Evolutionary conservation across 169 alveolate species (phyloP).

Genomic region (Eimeria necatrix): DNA sequence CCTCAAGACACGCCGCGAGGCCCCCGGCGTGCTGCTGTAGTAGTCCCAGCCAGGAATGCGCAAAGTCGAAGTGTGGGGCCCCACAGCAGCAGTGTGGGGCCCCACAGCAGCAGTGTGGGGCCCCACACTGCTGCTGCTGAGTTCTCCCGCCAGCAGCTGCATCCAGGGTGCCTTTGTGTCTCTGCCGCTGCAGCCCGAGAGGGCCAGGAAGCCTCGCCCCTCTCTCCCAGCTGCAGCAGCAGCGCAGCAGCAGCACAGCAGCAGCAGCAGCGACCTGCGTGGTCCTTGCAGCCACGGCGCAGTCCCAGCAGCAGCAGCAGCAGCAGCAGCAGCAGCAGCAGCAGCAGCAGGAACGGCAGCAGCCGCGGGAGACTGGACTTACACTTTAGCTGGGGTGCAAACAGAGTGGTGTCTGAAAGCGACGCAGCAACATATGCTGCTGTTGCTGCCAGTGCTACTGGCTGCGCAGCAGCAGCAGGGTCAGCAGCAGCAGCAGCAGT

Average conservation of each 20-base stretch:
- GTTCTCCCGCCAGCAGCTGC: neutral
- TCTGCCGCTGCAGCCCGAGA: slow-evolving; percentile 46
- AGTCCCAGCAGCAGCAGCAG: neutral
- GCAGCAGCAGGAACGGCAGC: neutral
- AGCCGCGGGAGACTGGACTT: neutral
- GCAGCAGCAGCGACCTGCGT: too few relatives aligned
- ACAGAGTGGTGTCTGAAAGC: neutral
- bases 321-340: neutral
- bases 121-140: neutral
- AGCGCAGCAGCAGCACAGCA: neutral
- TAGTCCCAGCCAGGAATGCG: neutral
- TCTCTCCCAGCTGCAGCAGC: neutral
- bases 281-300: too few relatives aligned
- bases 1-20: neutral
- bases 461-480: neutral
- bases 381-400: slow-evolving; percentile 9
- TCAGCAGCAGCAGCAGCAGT: slow-evolving; percentile 48
- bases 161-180: neutral
- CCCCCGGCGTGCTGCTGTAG: neutral
- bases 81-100: too few relatives aligned
- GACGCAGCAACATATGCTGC: slow-evolving; percentile 12
- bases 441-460: slow-evolving; percentile 18
- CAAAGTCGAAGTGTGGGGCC: neutral
- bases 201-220: neutral
- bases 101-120: too few relatives aligned